Evolutionary conservation across 805 yeast genomes (phyloP).

Genomic region (Candida nanaspora): DNA sequence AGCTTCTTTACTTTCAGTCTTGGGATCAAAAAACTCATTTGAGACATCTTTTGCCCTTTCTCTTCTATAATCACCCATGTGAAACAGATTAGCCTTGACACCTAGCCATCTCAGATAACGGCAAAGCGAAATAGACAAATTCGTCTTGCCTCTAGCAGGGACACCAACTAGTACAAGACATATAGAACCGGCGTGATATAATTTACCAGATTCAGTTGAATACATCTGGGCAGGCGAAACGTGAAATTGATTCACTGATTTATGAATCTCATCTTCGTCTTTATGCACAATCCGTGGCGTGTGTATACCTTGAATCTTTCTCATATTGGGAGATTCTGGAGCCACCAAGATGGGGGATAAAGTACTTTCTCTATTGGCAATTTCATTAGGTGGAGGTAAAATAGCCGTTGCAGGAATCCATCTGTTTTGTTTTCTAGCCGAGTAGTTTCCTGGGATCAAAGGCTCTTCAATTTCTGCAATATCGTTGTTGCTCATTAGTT

Average conservation of each 20-base stretch:
- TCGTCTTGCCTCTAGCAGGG: conserved; percentile 95
- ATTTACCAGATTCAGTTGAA: conserved; percentile 84
- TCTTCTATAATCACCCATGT: conserved; percentile 86
- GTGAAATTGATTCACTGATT: conserved; percentile 49
- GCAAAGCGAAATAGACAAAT: conserved; percentile 83
- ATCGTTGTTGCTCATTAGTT: conserved; percentile 1
- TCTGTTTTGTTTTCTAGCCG: conserved; percentile 46
- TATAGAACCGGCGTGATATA: conserved; percentile 93
- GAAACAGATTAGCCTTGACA: conserved; percentile 85
- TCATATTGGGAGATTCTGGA: conserved; percentile 10
- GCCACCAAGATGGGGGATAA: conserved; percentile 7
- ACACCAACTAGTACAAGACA: conserved; percentile 84
- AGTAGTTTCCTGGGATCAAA: conserved; percentile 41
- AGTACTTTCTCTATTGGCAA: conserved; percentile 3
- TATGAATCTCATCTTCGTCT: conserved; percentile 60
- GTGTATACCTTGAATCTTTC: background rate
- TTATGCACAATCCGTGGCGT: conserved; percentile 2
- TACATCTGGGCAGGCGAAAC: conserved; percentile 90
- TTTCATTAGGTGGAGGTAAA: conserved; percentile 5
- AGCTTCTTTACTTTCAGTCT: conserved; percentile 39
- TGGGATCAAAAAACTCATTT: conserved; percentile 61
- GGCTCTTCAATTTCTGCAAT: conserved; percentile 34
- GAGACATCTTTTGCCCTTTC: conserved; percentile 45
- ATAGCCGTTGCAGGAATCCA: conserved; percentile 30
- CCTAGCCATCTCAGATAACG: conserved; percentile 95